Conservation (phyloP, 345 rosid species). For the Toxicodendron radicans region DNA sequence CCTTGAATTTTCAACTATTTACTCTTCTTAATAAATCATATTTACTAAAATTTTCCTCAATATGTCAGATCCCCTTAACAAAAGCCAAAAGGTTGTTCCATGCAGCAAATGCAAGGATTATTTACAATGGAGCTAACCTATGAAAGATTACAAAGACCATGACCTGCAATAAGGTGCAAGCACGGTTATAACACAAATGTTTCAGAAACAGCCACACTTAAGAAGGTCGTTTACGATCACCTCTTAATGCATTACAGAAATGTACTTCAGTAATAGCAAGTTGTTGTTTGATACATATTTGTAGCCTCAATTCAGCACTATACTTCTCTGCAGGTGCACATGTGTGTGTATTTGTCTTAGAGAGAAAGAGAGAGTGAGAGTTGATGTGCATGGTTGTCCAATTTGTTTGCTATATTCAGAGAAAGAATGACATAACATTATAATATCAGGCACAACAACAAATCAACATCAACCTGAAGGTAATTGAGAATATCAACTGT, state of each 20-base stretch:
- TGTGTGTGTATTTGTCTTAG: background rate
- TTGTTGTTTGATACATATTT: background rate
- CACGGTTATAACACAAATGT: background rate
- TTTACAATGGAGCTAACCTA: background rate
- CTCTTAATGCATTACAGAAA: background rate
- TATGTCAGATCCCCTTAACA: background rate
- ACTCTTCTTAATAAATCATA: too few relatives aligned
- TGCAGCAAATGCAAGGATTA: background rate
- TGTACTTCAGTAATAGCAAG: background rate
- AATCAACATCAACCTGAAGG: constrained; percentile 54
- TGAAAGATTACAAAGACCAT: background rate
- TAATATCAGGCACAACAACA: background rate
- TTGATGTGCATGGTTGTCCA: background rate
- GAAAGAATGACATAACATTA: background rate
- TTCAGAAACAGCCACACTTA: background rate
- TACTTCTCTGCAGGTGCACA: too few relatives aligned
- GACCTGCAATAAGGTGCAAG: background rate
- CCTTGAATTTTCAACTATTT: background rate
- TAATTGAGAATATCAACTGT: constrained; percentile 62
- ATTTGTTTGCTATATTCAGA: background rate
- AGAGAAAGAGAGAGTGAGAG: background rate
- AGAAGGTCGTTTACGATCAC: background rate
- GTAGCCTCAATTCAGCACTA: background rate
- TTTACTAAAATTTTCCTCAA: background rate
- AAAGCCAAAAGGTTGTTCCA: background rate